Conservation (phyloP, 192 early-diverging fungal genomes). For the Umbelopsis vinacea region DNA sequence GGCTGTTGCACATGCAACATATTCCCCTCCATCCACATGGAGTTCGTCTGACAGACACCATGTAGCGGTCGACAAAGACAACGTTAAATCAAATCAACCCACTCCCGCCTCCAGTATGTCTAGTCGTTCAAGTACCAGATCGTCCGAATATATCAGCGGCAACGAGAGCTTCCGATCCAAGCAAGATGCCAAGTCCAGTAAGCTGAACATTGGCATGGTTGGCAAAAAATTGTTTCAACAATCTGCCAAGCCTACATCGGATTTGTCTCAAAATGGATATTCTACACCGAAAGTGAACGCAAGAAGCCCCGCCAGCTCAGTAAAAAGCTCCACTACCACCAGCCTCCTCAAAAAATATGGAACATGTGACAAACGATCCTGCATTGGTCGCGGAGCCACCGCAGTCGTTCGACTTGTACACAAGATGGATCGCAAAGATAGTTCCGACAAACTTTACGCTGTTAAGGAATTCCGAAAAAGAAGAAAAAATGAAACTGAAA, state of each 20-base stretch:
- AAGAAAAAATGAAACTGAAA: conserved; percentile 86
- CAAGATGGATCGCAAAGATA: conserved; percentile 65
- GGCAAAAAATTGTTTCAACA: not conserved
- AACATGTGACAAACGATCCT: conserved; percentile 64
- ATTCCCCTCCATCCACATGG: conserved; percentile 10
- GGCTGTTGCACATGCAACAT: conserved; percentile 22
- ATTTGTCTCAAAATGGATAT: not conserved
- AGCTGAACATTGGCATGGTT: not conserved
- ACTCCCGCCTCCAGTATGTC: conserved; percentile 14
- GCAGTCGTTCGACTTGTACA: conserved; percentile 89
- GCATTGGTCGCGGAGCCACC: conserved; percentile 89
- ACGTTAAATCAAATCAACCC: conserved; percentile 12
- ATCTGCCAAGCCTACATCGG: conserved; percentile 3
- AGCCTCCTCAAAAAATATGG: conserved; percentile 38
- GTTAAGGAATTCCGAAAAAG: conserved; percentile 91
- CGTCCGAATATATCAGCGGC: not conserved
- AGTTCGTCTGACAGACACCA: conserved; percentile 5
- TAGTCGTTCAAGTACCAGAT: conserved; percentile 21
- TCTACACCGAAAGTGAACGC: not conserved
- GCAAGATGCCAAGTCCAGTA: not conserved
- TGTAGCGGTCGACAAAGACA: conserved; percentile 2
- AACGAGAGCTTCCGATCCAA: not conserved
- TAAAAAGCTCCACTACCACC: conserved; percentile 28
- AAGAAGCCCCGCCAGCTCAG: conserved; percentile 16
- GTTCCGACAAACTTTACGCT: conserved; percentile 74